Evolutionary conservation across 768 basidiomycete species (phyloP).

Genomic region (Boletellus sp.): DNA sequence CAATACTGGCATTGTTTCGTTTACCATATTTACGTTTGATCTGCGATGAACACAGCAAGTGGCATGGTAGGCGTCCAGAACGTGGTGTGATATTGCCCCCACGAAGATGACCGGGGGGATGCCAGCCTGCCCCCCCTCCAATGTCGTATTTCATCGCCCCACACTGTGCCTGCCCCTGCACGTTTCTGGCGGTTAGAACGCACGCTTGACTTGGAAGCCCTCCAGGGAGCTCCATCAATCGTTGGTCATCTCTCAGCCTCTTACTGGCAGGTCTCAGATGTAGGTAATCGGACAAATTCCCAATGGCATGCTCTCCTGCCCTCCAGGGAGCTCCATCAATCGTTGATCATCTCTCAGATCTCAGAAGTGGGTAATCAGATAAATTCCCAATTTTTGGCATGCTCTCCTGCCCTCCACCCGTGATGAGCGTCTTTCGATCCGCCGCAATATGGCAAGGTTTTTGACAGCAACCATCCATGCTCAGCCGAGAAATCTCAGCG

Average conservation of each 20-base stretch:
- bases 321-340: neutral
- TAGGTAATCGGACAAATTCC: neutral
- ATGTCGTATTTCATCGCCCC: neutral
- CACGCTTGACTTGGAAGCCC: neutral
- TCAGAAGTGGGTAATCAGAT: neutral
- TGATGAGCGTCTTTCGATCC: neutral
- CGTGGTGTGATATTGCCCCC: neutral
- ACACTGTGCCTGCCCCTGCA: too few species aligned
- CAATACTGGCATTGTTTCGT: neutral
- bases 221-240: neutral
- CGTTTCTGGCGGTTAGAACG: too few species aligned
- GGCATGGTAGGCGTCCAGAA: neutral
- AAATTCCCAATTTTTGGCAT: neutral
- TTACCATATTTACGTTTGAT: neutral
- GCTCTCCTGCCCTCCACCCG: neutral
- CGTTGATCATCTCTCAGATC: neutral
- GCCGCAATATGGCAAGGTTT: neutral
- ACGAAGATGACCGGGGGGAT: neutral
- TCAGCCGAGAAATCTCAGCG: too few species aligned
- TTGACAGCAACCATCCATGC: neutral
- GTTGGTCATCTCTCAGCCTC: neutral
- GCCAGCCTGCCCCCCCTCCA: constrained; percentile 1
- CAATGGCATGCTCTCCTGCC: neutral
- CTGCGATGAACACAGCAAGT: constrained; percentile 10
- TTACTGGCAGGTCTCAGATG: too few species aligned